Percentiles rank a stretch among this genome's conserved stretches.
phyloP scores from a whole-genome alignment of 2,329 filamentous ascomycete species.

The Venturia nashicola region DNA sequence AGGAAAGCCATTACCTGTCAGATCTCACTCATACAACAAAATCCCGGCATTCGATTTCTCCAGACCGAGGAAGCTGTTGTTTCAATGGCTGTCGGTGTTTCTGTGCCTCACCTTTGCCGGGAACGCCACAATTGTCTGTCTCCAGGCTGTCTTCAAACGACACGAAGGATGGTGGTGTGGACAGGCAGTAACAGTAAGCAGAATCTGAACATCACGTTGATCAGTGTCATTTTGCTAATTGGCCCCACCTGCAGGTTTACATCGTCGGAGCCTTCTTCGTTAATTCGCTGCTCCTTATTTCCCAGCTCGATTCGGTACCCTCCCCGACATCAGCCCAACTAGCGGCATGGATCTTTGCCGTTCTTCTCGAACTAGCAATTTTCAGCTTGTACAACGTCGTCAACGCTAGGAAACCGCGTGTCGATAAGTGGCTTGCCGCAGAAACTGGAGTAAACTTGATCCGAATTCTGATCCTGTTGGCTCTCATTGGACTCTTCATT shows the following conservation, averaged over 20 bases:
- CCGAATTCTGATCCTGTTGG: conserved; percentile 55
- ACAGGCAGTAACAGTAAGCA: conserved; percentile 59
- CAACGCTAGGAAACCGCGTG: conserved; percentile 53
- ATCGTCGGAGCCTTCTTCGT: conserved; percentile 75
- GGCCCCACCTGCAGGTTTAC: conserved; percentile 52
- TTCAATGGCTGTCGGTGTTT: conserved; percentile 61
- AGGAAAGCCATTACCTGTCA: conserved; percentile 64
- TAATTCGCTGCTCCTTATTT: conserved; percentile 75
- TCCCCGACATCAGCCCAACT: conserved; percentile 73
- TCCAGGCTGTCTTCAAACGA: conserved; percentile 57
- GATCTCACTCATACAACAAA: conserved; percentile 21
- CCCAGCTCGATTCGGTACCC: conserved; percentile 70
- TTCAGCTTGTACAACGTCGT: conserved; percentile 56
- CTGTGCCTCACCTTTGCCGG: conserved; percentile 63
- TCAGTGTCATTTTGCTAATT: conserved; percentile 5
- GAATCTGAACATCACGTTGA: conserved; percentile 13
- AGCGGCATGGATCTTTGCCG: conserved; percentile 61
- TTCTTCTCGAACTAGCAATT: conserved; percentile 62
- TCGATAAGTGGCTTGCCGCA: conserved; percentile 48
- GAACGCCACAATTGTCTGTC: conserved; percentile 60
- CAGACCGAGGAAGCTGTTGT: conserved; percentile 54
- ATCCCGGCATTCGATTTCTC: conserved; percentile 43
- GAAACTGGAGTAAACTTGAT: conserved; percentile 56
- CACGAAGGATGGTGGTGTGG: conserved; percentile 71
- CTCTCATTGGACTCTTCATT: conserved; percentile 45